These are phyloP conservation scores for Aristolochia fimbriata DNA, from an alignment of 164 flowering plant genomes.

Conservation along the genomic window DNA sequence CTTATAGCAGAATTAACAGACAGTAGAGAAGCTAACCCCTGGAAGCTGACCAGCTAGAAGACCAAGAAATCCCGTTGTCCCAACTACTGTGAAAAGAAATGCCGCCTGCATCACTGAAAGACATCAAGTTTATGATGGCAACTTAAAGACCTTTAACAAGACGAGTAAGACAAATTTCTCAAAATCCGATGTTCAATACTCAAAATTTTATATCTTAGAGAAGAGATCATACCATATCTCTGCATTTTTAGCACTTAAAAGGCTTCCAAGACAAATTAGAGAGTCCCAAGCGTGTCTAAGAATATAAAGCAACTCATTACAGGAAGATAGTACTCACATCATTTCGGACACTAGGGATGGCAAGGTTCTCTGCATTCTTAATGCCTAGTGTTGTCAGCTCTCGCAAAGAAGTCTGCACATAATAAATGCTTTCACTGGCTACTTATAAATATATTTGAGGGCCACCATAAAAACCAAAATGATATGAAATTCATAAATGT, in stretches of 20 bases:
- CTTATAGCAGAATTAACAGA: background rate
- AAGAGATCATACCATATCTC: too few relatives aligned
- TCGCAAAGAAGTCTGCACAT: slow-evolving; percentile 64
- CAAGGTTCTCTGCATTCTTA: slow-evolving; percentile 88
- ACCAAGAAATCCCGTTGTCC: slow-evolving; percentile 74
- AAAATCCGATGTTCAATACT: too few relatives aligned
- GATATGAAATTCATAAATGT: slow-evolving; percentile 15
- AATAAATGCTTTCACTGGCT: slow-evolving; percentile 1
- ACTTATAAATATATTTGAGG: slow-evolving; percentile 8
- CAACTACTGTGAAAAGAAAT: slow-evolving; percentile 94
- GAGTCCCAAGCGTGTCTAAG: background rate
- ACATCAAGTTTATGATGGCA: slow-evolving; percentile 30
- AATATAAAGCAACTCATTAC: background rate
- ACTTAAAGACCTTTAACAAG: background rate
- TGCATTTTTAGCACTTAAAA: too few relatives aligned
- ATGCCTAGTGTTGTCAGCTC: slow-evolving; percentile 89
- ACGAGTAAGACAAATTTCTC: background rate
- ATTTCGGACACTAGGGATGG: slow-evolving; percentile 94
- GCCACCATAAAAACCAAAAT: slow-evolving; percentile 11
- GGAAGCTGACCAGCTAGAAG: slow-evolving; percentile 94
- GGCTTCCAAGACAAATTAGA: background rate
- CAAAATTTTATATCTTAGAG: too few relatives aligned
- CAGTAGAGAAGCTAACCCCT: slow-evolving; percentile 47
- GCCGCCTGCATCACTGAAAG: slow-evolving; percentile 86
- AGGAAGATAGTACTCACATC: slow-evolving; percentile 53